Evolutionary conservation across 2,329 filamentous ascomycete species (phyloP).

Genomic region (Ceratocystis albifundus): DNA sequence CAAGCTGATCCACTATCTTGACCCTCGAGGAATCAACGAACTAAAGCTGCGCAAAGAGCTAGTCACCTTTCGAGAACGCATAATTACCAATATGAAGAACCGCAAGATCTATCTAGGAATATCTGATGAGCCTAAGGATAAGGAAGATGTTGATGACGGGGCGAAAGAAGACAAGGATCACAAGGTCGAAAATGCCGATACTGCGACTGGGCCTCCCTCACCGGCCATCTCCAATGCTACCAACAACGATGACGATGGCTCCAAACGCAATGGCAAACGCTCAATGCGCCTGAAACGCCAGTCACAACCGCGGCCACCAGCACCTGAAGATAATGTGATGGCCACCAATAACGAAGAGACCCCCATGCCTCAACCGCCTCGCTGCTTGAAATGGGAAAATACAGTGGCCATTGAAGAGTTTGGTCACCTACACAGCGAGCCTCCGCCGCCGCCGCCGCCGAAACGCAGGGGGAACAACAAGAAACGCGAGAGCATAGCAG

Average conservation of each 20-base stretch:
- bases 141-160: constrained; percentile 25
- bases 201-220: constrained; percentile 24
- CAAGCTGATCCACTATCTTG: constrained; percentile 74
- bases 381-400: constrained; percentile 46
- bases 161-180: constrained; percentile 29
- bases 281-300: constrained; percentile 3
- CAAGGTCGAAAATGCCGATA: constrained; percentile 38
- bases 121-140: constrained; percentile 29
- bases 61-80: constrained; percentile 60
- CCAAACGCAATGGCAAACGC: constrained; percentile 8
- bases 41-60: constrained; percentile 81
- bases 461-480: constrained; percentile 38
- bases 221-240: background rate
- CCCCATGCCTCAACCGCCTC: constrained; percentile 36
- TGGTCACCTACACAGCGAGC: constrained; percentile 46
- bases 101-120: constrained; percentile 60
- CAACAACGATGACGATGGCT: background rate
- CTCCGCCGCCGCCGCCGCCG: constrained; percentile 40
- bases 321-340: background rate
- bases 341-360: constrained; percentile 25
- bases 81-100: constrained; percentile 67
- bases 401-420: constrained; percentile 46
- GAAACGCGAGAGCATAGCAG: constrained; percentile 37
- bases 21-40: constrained; percentile 76
- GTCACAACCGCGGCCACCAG: background rate